These are phyloP conservation scores for Colletotrichum cereale DNA, from an alignment of 2,329 filamentous ascomycete genomes.

Conservation along the genomic window DNA sequence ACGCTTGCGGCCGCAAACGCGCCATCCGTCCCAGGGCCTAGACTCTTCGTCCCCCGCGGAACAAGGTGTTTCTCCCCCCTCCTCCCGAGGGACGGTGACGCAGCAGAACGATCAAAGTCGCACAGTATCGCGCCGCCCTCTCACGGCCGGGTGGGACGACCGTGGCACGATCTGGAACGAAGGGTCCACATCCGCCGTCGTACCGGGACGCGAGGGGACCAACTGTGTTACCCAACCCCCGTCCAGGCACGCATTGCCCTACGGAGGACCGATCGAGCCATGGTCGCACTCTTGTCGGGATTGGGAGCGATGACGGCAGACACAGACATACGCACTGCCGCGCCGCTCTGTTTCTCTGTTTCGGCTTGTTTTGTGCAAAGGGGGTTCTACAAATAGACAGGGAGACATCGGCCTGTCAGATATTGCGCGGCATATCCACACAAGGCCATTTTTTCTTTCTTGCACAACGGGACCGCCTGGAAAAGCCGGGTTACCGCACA, in stretches of 20 bases:
- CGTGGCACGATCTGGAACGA: conserved; percentile 21
- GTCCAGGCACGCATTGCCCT: conserved; percentile 13
- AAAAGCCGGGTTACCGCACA: not conserved
- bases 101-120: not conserved
- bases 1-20: conserved; percentile 1
- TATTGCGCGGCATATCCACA: conserved; percentile 4
- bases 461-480: not conserved
- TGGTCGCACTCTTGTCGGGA: not conserved
- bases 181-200: conserved; percentile 11
- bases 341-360: conserved; percentile 4
- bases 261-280: not conserved
- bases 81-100: not conserved
- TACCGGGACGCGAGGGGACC: conserved; percentile 20
- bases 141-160: conserved; percentile 4
- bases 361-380: not conserved
- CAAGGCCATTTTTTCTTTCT: conserved; percentile 1
- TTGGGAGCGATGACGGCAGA: conserved; percentile 14
- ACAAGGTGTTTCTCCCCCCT: not conserved
- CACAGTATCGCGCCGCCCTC: not conserved
- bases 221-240: conserved; percentile 9
- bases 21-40: not conserved
- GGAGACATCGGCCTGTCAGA: conserved; percentile 3
- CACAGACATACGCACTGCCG: conserved; percentile 22
- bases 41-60: conserved; percentile 11
- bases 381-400: not conserved